These are phyloP conservation scores for Amanita pallidorosea DNA, from an alignment of 768 basidiomycete genomes.

Conservation along the genomic window DNA sequence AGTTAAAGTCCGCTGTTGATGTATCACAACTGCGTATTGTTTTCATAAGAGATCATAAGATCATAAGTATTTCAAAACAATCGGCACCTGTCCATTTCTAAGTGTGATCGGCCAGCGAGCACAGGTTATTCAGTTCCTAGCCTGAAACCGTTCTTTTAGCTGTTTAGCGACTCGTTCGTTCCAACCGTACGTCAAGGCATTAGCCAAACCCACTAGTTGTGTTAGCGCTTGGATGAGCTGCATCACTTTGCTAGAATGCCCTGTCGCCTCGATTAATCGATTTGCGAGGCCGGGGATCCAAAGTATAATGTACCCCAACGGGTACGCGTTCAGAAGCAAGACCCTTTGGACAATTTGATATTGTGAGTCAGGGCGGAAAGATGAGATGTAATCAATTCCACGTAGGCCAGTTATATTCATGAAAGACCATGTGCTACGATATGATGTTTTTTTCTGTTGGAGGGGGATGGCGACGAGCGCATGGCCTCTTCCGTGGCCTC, in stretches of 20 bases:
- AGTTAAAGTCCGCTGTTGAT: too few relatives aligned
- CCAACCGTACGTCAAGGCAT: slow-evolving; percentile 10
- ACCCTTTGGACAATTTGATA: slow-evolving; percentile 2
- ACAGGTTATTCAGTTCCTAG: too few relatives aligned
- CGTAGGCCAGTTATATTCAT: not conserved
- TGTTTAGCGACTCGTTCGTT: slow-evolving; percentile 7
- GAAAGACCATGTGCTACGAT: not conserved
- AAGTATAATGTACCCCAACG: slow-evolving; percentile 10
- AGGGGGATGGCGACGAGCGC: not conserved
- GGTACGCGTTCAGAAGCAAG: slow-evolving; percentile 10
- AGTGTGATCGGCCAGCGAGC: too few relatives aligned
- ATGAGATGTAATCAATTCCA: not conserved
- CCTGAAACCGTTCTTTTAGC: not conserved
- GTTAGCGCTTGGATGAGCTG: slow-evolving; percentile 8
- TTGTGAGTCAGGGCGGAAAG: not conserved
- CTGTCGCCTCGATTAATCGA: slow-evolving; percentile 9
- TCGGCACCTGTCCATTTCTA: too few relatives aligned
- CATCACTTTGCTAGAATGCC: slow-evolving; percentile 2
- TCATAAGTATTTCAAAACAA: too few relatives aligned
- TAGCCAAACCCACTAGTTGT: slow-evolving; percentile 9
- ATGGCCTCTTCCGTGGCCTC: too few relatives aligned
- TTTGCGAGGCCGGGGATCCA: slow-evolving; percentile 10
- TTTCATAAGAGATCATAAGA: too few relatives aligned
- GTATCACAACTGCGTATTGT: too few relatives aligned
- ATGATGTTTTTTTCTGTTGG: not conserved